Base-by-base conservation (phyloP, 1,284 basidiomycete species). In the Trametes hirsuta region DNA sequence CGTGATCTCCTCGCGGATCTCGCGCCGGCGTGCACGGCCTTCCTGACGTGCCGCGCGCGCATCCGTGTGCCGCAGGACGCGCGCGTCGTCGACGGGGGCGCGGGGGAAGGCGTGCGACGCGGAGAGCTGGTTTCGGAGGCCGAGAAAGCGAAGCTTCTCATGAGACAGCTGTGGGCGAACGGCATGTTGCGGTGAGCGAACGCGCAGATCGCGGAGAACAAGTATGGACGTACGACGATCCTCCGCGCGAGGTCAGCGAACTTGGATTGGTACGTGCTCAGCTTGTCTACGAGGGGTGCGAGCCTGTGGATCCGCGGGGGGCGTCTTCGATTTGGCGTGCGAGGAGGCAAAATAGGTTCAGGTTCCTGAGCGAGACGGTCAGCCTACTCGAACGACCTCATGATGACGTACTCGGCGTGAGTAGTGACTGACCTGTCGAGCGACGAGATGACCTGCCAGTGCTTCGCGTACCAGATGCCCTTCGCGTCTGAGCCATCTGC, bases 251-350 rank as follows among this genome's bases (percentile, higher is more conserved):
- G 61, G 44, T 69, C 66, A 6, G 64, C 44, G 53, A 68, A 68
- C 56, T 69, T 69, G 18, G 45, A 54, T 12, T 58, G 51, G 59
- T 63, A 68, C 87, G 81, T 75, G 88, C 90, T 50, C 56, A 63
- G 57, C 61, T 72, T 64, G 56, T 66, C 49, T 57, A 74, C 35
- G 63, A 72, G 44, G 44, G 59, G 50, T 52, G 66, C 59, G 62
- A 71, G 45, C 53, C 66, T 53, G 68, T 74, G 59, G 65, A 72
- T 49, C 65, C 68, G 59, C 47, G 67, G 68, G 24, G 69, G 64
- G 24, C 55, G 61, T 56, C 39, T 24, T 62, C 64, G 45, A 69
- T 47, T 50, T 66, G 62, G 45, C 62, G 59, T 12, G 65, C 61
- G 34, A 69, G 66, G 14, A 66, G 60, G 58, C 61, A 66, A 53